Evolutionary conservation across 495 filamentous ascomycete genomes (phyloP), one percentile per base, ranked within the genome.

Genomic region (Parachaetomium inaequale): DNA sequence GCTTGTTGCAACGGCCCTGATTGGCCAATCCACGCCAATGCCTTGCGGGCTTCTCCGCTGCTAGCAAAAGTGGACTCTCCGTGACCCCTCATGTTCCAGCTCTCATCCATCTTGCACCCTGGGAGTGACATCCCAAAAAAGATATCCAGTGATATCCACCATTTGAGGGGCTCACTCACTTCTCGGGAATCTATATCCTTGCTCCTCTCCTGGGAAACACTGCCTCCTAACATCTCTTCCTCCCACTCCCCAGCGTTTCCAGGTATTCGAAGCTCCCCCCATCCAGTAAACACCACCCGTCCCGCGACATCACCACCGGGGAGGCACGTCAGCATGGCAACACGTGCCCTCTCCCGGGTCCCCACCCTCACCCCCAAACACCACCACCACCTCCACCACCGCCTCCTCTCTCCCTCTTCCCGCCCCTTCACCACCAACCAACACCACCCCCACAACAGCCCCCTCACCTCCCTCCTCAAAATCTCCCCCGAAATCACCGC

Each of bases 401-500:
- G 19, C 36, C 38, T 19, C 19, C 34, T 14, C 8, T 26, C 10
- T 1, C 15, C 6, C 56, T 10, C 36, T 36, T 14, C 7, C 50
- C 28, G 32, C 56, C 42, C 0, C 50, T 45, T 26, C 59, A 58
- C 34, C 59, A 64, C 42, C 53, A 32, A 32, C 29, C 52, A 12
- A 11, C 36, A 46, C 6, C 47, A 57, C 17, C 47, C 19, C 43
- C n/a, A n/a, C 17, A 5, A 14, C 43, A 7, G 21, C n/a, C 43
- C n/a, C 6, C 43, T 46, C 17, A 7, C 61, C 29, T 58, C 70
- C 52, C 84, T 90, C 67, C 80, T 96, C 58, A 79, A 79, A 54
- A 76, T 98, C 59, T 96, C 92, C 7, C 85, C 90, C 63, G 93
- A 98, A 71, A 87, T 98, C 15, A 80, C 78, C 43, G 84, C 88